These are phyloP conservation scores for Mariannaea sp. DNA, from an alignment of 2,329 filamentous ascomycete genomes.

Conservation along the genomic window DNA sequence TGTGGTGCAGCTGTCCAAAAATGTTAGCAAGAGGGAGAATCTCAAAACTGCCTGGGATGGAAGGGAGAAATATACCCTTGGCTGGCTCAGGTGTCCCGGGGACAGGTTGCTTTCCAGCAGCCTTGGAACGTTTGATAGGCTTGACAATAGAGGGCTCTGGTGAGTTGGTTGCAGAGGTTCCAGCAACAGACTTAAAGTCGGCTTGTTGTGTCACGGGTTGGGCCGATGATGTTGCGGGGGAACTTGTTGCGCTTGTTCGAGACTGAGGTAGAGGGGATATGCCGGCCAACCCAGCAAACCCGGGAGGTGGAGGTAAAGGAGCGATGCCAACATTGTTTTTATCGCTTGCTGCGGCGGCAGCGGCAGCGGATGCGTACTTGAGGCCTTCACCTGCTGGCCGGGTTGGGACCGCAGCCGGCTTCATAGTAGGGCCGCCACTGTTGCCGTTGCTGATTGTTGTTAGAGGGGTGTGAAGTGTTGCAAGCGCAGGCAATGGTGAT, in stretches of 20 bases:
- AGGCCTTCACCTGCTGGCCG: slow-evolving; percentile 86
- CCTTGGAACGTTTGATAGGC: slow-evolving; percentile 48
- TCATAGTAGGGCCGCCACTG: slow-evolving; percentile 71
- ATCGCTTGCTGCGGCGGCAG: slow-evolving; percentile 88
- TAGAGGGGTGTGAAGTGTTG: slow-evolving; percentile 81
- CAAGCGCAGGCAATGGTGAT: slow-evolving; percentile 89
- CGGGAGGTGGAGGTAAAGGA: slow-evolving; percentile 88
- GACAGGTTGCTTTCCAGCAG: slow-evolving; percentile 51
- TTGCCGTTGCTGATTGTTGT: slow-evolving; percentile 63
- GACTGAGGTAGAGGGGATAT: slow-evolving; percentile 57
- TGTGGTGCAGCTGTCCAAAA: slow-evolving; percentile 43
- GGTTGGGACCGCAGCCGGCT: slow-evolving; percentile 85
- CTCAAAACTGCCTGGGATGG: not conserved
- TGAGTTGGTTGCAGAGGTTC: slow-evolving; percentile 34
- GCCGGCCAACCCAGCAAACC: slow-evolving; percentile 49
- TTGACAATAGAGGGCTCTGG: slow-evolving; percentile 36
- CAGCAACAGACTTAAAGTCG: slow-evolving; percentile 39
- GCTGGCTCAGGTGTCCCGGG: slow-evolving; percentile 50
- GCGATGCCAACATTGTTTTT: slow-evolving; percentile 89
- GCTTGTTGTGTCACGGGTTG: slow-evolving; percentile 51
- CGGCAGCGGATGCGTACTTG: slow-evolving; percentile 96
- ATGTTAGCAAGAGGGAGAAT: slow-evolving; percentile 17
- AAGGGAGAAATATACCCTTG: slow-evolving; percentile 46
- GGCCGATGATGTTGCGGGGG: slow-evolving; percentile 54
- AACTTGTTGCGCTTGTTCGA: slow-evolving; percentile 59